Conservation (phyloP, 2,329 filamentous ascomycete species). For the Didymella segeticola region DNA sequence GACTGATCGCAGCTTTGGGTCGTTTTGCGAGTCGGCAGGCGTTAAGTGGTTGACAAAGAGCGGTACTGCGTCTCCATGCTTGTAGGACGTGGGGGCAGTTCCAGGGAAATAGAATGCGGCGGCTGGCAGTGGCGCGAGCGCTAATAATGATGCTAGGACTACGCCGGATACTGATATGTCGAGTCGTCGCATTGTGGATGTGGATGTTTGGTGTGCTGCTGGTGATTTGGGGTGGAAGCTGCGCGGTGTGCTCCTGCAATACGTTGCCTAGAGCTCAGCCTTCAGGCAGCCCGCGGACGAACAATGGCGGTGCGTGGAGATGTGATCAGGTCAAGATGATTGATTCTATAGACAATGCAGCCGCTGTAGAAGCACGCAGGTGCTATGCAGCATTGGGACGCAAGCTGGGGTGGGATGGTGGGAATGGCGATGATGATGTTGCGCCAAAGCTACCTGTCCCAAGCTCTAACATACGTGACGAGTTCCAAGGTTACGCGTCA, state of each 20-base stretch:
- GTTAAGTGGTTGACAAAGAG: slow-evolving; percentile 93
- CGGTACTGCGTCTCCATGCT: slow-evolving; percentile 77
- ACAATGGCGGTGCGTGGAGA: slow-evolving; percentile 14
- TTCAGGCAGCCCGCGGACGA: slow-evolving; percentile 21
- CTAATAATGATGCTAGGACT: slow-evolving; percentile 47
- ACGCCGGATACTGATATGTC: slow-evolving; percentile 33
- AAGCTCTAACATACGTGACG: slow-evolving; percentile 22
- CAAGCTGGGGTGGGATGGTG: slow-evolving; percentile 4
- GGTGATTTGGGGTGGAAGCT: background rate
- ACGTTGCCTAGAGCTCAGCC: slow-evolving; percentile 13
- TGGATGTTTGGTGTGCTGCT: slow-evolving; percentile 4
- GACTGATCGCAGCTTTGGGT: slow-evolving; percentile 86
- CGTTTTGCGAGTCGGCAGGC: slow-evolving; percentile 76
- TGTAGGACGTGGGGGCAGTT: slow-evolving; percentile 92
- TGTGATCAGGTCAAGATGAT: background rate
- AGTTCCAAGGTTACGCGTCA: slow-evolving; percentile 26
- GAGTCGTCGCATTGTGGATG: slow-evolving; percentile 39
- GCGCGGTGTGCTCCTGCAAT: slow-evolving; percentile 3
- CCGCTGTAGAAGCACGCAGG: background rate
- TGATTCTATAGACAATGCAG: background rate
- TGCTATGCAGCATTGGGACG: background rate
- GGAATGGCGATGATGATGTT: slow-evolving; percentile 31
- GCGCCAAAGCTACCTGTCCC: slow-evolving; percentile 34
- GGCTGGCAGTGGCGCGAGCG: slow-evolving; percentile 42
- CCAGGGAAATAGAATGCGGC: slow-evolving; percentile 94